Base-by-base conservation (phyloP, 805 yeast species). In the Ogataea haglerorum region DNA sequence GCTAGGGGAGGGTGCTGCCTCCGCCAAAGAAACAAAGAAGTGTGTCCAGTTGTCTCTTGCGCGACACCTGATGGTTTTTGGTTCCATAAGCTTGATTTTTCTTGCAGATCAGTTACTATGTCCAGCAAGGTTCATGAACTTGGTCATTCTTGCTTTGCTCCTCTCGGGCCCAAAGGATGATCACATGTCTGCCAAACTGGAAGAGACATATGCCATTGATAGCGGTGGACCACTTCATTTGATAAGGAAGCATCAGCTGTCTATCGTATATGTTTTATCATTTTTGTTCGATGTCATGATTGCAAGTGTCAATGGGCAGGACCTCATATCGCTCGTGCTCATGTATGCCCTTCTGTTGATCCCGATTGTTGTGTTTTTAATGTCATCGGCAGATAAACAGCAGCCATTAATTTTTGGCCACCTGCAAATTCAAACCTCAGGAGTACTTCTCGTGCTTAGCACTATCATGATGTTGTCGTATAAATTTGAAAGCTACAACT, bases 111-210 rank as follows among this genome's bases (percentile, higher is more conserved):
- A 44, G 10, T 36, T 60, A 4, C 33, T 63, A 14, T 51, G 57
- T 10, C 63, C 64, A n/a, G 34, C 55, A 23, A 46, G 64, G 30
- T 28, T 55, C 30, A 35, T 57, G 27, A 51, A 58, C 36, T 40
- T 64, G 21, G 18, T 61, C 3, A 26, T 56, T 13, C 36, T 59
- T 21, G 45, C 45, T 6, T 34, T 56, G 22, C 32, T 61, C 19
- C 36, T 53, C 6, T 43, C 41, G 10, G 38, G 34, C 15, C 37
- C 44, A 3, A 21, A 32, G 12, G 26, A 28, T 9, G 36, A 41
- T 9, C 48, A 46, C 28, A 30, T 50, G 3, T 47, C 60, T 9
- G 43, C 45, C 18, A 40, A 54, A 29, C 32, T 52, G 25, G 51
- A 56, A 42, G 48, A 50, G 23, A 42, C 33, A 16, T 55, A 45